Evolutionary conservation across 805 yeast genomes (phyloP).

Genomic region (Kazachstania kunashirensis): DNA sequence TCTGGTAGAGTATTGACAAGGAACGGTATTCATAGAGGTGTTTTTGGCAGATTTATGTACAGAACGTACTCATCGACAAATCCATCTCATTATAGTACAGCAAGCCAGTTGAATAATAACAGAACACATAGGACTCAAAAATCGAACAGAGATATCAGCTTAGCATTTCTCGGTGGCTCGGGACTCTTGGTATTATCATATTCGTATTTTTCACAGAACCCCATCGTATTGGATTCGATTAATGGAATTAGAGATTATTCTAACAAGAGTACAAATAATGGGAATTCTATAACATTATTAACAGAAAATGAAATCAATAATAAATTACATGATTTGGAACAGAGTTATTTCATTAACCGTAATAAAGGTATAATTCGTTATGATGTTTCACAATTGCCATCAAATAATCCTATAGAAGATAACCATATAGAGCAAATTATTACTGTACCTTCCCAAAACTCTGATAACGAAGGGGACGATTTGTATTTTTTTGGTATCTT

Average conservation of each 20-base stretch:
- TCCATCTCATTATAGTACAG: no score
- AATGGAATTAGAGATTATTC: slow-evolving; percentile 22
- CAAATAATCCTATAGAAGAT: slow-evolving; percentile 91
- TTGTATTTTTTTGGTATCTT: slow-evolving; percentile 94
- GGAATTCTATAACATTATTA: slow-evolving; percentile 36
- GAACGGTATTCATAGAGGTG: no score
- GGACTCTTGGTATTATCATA: slow-evolving; percentile 12
- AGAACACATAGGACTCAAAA: neutral
- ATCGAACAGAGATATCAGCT: neutral
- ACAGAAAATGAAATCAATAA: slow-evolving; percentile 63
- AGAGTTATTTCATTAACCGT: slow-evolving; percentile 68
- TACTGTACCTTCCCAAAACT: slow-evolving; percentile 48
- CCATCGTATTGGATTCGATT: slow-evolving; percentile 20
- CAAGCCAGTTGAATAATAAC: neutral
- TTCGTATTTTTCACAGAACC: slow-evolving; percentile 11
- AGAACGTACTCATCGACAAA: slow-evolving; percentile 14
- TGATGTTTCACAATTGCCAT: slow-evolving; percentile 81
- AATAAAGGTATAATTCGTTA: slow-evolving; percentile 83
- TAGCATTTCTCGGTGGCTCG: slow-evolving; percentile 6
- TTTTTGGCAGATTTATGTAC: slow-evolving; percentile 10
- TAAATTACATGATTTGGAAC: slow-evolving; percentile 63
- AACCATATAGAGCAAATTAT: slow-evolving; percentile 78
- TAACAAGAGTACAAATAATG: neutral
- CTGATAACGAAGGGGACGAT: slow-evolving; percentile 39
- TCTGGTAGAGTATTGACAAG: no score